Base-by-base conservation (phyloP, 1,139 yeast genomes). In the Lodderomyces metapsilosis region DNA sequence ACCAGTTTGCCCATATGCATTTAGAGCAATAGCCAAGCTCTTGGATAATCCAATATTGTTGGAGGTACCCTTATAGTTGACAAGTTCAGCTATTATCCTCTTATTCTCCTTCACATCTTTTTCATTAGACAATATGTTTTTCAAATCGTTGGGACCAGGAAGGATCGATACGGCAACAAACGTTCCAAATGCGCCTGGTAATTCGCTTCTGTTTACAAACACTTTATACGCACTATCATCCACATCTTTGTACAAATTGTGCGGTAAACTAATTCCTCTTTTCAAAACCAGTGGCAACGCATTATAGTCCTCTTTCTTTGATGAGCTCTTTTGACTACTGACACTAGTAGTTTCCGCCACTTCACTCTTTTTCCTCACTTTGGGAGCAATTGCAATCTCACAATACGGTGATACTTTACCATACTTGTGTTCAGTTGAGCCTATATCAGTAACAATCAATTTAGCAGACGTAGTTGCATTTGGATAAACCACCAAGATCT, bases 351-450 rank as follows among this genome's bases (percentile, higher is more conserved):
- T 60, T n/a, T 37, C 40, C 1, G 72, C 61, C 22, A 64, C 62
- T 10, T 68, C 34, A 13, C 32, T 37, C 53, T 63, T 64, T 52
- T 66, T 67, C 50, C 81, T 62, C 20, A 75, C 72, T 57, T 85
- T 84, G 9, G 96, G 97, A 2, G 95, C 89, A 41, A 92, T 82
- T 36, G 88, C 80, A 8, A 91, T 78, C 55, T 91, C 95, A 20
- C 95, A 80, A 46, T 80, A 79, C 2, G 88, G 84, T 0, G 83
- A 76, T 8, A 92, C 63, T 48, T 76, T 74, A 1, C 88, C 95
- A 53, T 67, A 76, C 9, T 59, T 47, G 23, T 59, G 58, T 4
- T 62, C 62, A 3, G 59, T 60, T 0, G 85, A 79, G 10, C 82
- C 84, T 9, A 88, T 74, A 48, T 77, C 81, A 12, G 80, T 70